Conservation (phyloP, 1,139 yeast genomes). For the Hyphopichia buzzinii region DNA sequence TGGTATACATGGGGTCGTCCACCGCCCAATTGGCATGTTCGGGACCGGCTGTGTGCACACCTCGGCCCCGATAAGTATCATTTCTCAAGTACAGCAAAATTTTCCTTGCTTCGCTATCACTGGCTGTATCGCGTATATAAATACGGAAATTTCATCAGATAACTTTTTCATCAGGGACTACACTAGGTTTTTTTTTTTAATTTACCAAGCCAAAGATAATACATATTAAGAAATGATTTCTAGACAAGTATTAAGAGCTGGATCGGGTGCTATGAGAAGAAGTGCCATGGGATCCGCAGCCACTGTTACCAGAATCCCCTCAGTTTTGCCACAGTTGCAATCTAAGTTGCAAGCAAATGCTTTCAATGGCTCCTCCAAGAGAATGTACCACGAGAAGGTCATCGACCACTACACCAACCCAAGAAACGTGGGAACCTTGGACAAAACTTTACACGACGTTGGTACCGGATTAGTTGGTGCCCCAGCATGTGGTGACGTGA, state of each 20-base stretch:
- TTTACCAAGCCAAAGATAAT: not conserved
- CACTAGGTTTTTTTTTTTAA: not conserved
- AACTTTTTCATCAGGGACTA: not conserved
- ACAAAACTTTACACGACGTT: slow-evolving; percentile 73
- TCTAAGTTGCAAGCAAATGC: slow-evolving; percentile 3
- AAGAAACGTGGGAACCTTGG: slow-evolving; percentile 91
- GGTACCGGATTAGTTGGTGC: slow-evolving; percentile 99
- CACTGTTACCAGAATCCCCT: slow-evolving; percentile 6
- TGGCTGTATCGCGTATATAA: slow-evolving; percentile 1
- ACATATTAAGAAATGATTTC: slow-evolving; percentile 18
- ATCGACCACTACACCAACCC: slow-evolving; percentile 97
- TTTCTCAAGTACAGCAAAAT: not conserved
- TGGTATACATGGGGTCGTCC: not conserved
- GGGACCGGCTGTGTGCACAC: too few species aligned
- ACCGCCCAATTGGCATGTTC: not conserved
- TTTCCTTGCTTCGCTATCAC: not conserved
- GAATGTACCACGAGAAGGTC: slow-evolving; percentile 66
- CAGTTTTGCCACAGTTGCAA: slow-evolving; percentile 5
- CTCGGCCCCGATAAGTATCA: not conserved
- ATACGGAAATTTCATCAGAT: not conserved
- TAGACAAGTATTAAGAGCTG: slow-evolving; percentile 20
- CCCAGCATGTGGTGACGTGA: slow-evolving; percentile 99
- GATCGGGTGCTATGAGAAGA: slow-evolving; percentile 11
- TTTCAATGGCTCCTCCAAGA: slow-evolving; percentile 11
- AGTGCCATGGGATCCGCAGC: slow-evolving; percentile 10